Evolutionary conservation across 306 rosid genomes (phyloP).

Genomic region (Prunus padus): DNA sequence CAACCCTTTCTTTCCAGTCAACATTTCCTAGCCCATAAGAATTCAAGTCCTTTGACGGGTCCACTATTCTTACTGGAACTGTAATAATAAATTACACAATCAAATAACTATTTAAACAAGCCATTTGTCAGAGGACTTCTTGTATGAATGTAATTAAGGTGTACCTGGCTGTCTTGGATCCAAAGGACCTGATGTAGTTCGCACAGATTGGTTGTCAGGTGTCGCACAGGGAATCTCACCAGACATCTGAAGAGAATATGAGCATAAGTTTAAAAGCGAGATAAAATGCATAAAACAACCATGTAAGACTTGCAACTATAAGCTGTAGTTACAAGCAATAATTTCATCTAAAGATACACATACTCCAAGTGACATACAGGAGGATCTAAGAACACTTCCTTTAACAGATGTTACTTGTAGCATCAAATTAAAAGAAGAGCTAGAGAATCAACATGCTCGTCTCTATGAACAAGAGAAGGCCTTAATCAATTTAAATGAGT

Average conservation of each 20-base stretch:
- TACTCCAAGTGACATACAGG: not conserved
- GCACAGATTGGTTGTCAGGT: conserved; percentile 86
- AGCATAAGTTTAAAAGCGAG: not conserved
- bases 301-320: not conserved
- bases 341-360: not conserved
- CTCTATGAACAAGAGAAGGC: not conserved
- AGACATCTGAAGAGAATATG: conserved; percentile 55
- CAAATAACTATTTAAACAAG: conserved; percentile 20
- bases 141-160: conserved; percentile 1
- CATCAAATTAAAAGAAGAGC: not conserved
- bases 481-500: not conserved
- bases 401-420: not conserved
- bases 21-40: conserved; percentile 97
- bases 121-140: conserved; percentile 8
- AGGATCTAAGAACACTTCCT: not conserved
- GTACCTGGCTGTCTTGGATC: conserved; percentile 97
- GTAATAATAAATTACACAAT: conserved; percentile 24
- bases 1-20: conserved; percentile 99
- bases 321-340: not conserved
- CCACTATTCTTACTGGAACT: conserved; percentile 94
- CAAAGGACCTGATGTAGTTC: conserved; percentile 92
- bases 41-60: conserved; percentile 91
- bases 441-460: not conserved
- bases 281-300: not conserved
- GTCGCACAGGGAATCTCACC: conserved; percentile 91